Evolutionary conservation across 257 asterid genomes (phyloP).

Genomic region (Schizonepeta tenuifolia): DNA sequence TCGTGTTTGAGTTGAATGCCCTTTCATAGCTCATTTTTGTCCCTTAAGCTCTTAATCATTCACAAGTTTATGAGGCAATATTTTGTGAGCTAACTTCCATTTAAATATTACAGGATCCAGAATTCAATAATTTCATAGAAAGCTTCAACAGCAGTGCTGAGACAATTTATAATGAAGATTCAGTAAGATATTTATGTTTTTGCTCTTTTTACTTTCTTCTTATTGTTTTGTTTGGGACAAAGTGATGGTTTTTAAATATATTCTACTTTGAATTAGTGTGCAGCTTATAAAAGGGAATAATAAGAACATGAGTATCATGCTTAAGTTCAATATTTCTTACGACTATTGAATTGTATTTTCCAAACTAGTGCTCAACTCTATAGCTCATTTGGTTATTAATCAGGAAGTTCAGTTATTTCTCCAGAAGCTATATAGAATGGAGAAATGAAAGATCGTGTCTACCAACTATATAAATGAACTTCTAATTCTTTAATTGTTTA

Average conservation of each 20-base stretch:
- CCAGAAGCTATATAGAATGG: constrained; percentile 7
- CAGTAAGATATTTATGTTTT: constrained; percentile 50
- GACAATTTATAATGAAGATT: constrained; percentile 50
- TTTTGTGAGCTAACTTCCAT: constrained; percentile 30
- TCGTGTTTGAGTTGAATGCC: constrained; percentile 10
- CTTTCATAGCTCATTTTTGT: not conserved
- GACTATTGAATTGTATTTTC: not conserved
- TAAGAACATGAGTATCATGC: not conserved
- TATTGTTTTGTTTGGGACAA: not conserved
- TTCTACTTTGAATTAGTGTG: not conserved
- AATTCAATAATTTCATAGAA: constrained; percentile 70
- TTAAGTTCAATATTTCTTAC: not conserved
- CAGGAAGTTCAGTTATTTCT: not conserved
- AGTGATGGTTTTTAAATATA: not conserved
- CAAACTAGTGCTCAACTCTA: constrained; percentile 4
- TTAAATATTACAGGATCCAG: constrained; percentile 72
- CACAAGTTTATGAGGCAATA: not conserved
- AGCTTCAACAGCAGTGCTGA: constrained; percentile 46
- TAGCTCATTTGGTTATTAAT: not conserved
- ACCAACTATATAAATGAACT: not conserved
- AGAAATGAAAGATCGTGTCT: not conserved
- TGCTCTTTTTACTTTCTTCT: constrained; percentile 10
- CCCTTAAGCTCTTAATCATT: too few relatives aligned
- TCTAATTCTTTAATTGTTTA: not conserved
- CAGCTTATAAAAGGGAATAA: not conserved